Percentiles rank a stretch among this genome's conserved stretches.
phyloP scores from a whole-genome alignment of 768 basidiomycete genomes.

The Xerocomellus chrysenteron region DNA sequence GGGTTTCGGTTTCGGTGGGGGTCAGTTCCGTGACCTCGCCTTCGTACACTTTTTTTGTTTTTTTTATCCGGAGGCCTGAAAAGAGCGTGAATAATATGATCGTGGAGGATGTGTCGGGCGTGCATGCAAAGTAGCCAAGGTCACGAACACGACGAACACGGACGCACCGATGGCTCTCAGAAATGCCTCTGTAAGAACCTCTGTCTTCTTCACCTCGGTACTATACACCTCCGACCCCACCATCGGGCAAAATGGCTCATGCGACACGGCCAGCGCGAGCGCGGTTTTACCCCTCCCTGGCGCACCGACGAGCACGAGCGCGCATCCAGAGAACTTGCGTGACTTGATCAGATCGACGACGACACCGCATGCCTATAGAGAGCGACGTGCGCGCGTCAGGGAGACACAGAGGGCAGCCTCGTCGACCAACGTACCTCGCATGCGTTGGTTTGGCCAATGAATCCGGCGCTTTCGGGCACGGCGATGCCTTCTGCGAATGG shows the following conservation, averaged over 20 bases:
- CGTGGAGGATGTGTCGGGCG: not conserved
- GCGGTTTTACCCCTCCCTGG: conserved; percentile 99
- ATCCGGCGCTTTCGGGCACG: conserved; percentile 70
- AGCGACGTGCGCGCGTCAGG: not conserved
- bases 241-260: conserved; percentile 99
- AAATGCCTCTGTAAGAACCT: conserved; percentile 93
- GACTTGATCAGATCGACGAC: conserved; percentile 88
- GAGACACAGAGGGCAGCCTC: not conserved
- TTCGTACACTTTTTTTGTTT: conserved; percentile 98
- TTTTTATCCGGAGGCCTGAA: conserved; percentile 89
- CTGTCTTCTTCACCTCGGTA: conserved; percentile 98
- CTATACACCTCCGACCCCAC: conserved; percentile 97
- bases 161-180: conserved; percentile 89
- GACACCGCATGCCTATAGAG: conserved; percentile 79
- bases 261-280: conserved; percentile 90
- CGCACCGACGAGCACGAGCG: conserved; percentile 87
- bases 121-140: not conserved
- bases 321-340: conserved; percentile 91
- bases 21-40: conserved; percentile 98
- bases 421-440: conserved; percentile 65
- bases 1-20: conserved; percentile 95
- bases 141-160: not conserved
- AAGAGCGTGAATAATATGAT: not conserved
- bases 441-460: conserved; percentile 87
- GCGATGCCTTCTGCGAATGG: conserved; percentile 90